Percentiles rank a stretch among this genome's conserved stretches.
phyloP scores from a whole-genome alignment of 2,329 filamentous ascomycete species.

The Talaromyces sp. region DNA sequence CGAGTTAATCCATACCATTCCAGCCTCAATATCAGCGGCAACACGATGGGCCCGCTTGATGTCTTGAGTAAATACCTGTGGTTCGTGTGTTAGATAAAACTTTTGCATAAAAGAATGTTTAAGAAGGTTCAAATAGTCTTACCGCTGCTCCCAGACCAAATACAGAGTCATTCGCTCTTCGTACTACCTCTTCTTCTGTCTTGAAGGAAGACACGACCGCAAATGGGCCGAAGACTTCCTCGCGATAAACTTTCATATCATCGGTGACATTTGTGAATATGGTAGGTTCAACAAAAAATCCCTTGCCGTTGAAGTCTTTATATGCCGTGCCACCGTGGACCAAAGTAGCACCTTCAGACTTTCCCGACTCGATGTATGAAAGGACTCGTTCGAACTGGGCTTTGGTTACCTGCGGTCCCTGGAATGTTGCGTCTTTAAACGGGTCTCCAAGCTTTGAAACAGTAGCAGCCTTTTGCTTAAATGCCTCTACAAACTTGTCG shows the following conservation, averaged over 20 bases:
- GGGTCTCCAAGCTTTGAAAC: conserved; percentile 16
- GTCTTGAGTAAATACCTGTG: conserved; percentile 38
- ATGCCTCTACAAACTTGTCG: conserved; percentile 32
- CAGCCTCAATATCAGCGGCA: conserved; percentile 37
- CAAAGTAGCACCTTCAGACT: conserved; percentile 47
- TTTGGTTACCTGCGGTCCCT: conserved; percentile 58
- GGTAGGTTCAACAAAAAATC: conserved; percentile 52
- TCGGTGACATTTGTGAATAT: conserved; percentile 52
- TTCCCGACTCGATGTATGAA: conserved; percentile 50
- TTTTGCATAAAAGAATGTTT: too few species aligned
- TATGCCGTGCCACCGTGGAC: conserved; percentile 42
- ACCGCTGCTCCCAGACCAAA: conserved; percentile 38
- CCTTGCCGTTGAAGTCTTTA: conserved; percentile 26
- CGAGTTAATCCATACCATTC: conserved; percentile 35
- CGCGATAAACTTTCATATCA: conserved; percentile 46
- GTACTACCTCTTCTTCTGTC: conserved; percentile 40
- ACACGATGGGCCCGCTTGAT: conserved; percentile 38
- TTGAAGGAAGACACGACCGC: conserved; percentile 56
- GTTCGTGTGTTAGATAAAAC: too few species aligned
- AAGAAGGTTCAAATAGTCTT: too few species aligned
- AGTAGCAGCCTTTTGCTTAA: conserved; percentile 39
- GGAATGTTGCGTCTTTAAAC: conserved; percentile 21
- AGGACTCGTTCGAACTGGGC: conserved; percentile 56
- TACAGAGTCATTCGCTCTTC: conserved; percentile 36
- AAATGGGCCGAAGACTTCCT: conserved; percentile 58